Evolutionary conservation across 2,329 filamentous ascomycete species (phyloP), one percentile per base, ranked within the genome.

Genomic region (Dryadomyces quercus-mongolicae): DNA sequence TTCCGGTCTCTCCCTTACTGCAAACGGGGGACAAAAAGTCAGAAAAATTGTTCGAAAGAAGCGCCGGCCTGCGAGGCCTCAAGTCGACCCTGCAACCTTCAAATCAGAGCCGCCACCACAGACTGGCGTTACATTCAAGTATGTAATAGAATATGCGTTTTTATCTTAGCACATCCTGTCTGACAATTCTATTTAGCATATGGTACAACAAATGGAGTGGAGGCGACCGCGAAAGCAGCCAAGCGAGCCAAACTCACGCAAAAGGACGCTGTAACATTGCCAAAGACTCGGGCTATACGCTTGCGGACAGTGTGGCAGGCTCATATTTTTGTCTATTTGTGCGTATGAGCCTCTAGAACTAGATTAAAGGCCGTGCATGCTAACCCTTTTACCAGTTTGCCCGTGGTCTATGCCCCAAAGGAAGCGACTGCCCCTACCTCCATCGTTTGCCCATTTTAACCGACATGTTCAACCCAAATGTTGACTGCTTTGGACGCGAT

Each of bases 191-290:
- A 31, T 8, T 12, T 77, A 97, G 96, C 69, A 94, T 95, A 64
- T 96, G 91, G 92, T 95, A 96, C 72, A 96, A 95, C 74, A 97
- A 96, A 71, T 97, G 92, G 91, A 86, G 85, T 1, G 93, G 93
- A 60, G 93, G 93, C 64, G 93, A 98, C 70, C 82, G 90, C 57
- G 92, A 97, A 66, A 90, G 94, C 73, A 89, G 91, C 62, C 90
- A 92, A 64, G 78, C 90, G 4, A 88, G 86, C 40, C 85, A 96
- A 65, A 86, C 84, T 21, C 80, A 84, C 15, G 92, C 93, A 3
- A 84, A 86, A 60, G 86, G 85, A 2, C 86, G 94, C 54, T 97
- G 93, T 75, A 93, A 91, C 65, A 75, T 98, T 57, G 84, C 84
- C 1, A 81, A 78, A 57, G 93, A 93, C 65, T 81, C 77, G 54